Evolutionary conservation across 306 rosid genomes (phyloP), one percentile per base, ranked within the genome.

Genomic region (Vigna reflexopilosa): DNA sequence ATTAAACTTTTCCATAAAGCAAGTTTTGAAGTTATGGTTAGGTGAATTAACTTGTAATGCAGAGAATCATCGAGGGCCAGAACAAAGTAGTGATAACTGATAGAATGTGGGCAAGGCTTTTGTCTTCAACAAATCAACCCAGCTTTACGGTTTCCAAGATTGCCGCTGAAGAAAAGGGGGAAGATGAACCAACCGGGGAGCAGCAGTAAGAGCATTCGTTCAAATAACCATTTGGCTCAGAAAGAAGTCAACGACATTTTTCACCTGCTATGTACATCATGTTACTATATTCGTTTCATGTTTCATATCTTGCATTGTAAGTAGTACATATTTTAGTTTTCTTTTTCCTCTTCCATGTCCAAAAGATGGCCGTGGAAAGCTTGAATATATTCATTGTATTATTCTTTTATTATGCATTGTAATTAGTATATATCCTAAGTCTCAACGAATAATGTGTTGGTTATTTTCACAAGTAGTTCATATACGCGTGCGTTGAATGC

Each of bases 31-130:
- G 70, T 50, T 26, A 38, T 38, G 77, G 17, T 65, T 56, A 64
- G 34, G 5, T 51, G 67, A 67, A 50, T 67, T 76, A 67, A 40
- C 38, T 67, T 67, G 24, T 28, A 61, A 3, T 72, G 87, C 94
- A 95, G 99, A 83, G 96, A 86, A 90, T 96, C 70, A 89, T 28
- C 3, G 98, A 96, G 81, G 88, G 85, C 61, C 91, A 78, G 77
- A 88, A 90, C 89, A 85, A 89, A 26, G 99, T 96, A 22, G 88
- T 88, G 79, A 96, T 93, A 72, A 90, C 98, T 9, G 99, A 93
- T 83, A 87, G 96, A 85, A 93, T 91, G 98, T 96, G 99, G 99
- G 99, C 99, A 7, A 87, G 99, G 88, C 96, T 93, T 76, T 85
- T 96, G 68, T 91, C 94, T 38, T 96, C 99, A 34, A 96, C 99